Percentiles rank a stretch among this genome's conserved stretches.
These are phyloP conservation scores for Aspergillus sp. DNA, from an alignment of 2,329 filamentous ascomycete genomes.

Conservation along the genomic window DNA sequence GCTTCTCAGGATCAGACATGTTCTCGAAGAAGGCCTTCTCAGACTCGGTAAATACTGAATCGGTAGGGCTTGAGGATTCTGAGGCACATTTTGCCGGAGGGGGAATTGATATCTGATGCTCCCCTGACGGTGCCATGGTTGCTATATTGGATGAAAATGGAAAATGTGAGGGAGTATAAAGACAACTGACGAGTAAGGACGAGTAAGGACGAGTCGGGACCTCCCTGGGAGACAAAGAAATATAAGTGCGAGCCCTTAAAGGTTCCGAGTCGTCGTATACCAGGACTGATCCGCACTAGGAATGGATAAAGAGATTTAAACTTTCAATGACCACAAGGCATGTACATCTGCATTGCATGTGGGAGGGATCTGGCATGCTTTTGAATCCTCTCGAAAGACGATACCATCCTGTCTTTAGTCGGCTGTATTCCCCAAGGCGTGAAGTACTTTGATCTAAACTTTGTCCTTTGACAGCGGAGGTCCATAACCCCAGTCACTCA, in stretches of 20 bases:
- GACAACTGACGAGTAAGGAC: too few relatives aligned
- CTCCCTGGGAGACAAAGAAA: too few relatives aligned
- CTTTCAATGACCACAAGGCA: neutral
- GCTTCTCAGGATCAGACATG: constrained; percentile 3
- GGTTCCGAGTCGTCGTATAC: too few relatives aligned
- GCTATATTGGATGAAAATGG: neutral
- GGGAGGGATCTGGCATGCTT: neutral
- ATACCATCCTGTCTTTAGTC: neutral
- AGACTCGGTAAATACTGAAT: constrained; percentile 14
- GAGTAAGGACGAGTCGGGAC: too few relatives aligned
- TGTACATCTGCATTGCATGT: neutral
- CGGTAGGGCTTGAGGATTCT: constrained; percentile 9
- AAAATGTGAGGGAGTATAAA: too few relatives aligned
- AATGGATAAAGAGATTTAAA: neutral
- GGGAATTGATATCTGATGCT: constrained; percentile 11
- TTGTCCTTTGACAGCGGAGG: neutral
- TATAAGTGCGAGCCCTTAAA: too few relatives aligned
- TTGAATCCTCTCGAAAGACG: neutral
- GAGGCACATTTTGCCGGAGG: constrained; percentile 11
- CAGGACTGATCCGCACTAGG: too few relatives aligned
- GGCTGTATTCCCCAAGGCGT: constrained; percentile 11
- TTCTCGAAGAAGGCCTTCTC: constrained; percentile 9
- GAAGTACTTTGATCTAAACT: constrained; percentile 8
- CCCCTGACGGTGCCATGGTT: constrained; percentile 11
- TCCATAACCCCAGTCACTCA: neutral